Evolutionary conservation across 2,329 filamentous ascomycete genomes (phyloP).

Genomic region (Fusarium gaditjirri): DNA sequence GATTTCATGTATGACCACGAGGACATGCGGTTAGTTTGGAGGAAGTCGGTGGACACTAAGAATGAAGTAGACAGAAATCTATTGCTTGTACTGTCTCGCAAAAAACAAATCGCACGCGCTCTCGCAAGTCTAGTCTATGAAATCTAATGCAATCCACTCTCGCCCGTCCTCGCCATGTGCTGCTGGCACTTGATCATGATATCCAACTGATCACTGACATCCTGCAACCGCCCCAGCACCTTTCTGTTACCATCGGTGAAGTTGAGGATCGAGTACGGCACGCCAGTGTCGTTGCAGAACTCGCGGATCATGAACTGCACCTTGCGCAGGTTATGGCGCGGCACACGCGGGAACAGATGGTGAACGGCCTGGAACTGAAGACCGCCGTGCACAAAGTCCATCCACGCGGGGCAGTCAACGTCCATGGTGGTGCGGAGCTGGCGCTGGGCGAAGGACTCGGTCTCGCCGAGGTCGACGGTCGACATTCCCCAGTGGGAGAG

Average conservation of each 20-base stretch:
- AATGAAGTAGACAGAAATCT: neutral
- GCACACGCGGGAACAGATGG: constrained; percentile 75
- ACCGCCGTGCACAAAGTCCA: constrained; percentile 78
- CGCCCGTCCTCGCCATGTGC: constrained; percentile 60
- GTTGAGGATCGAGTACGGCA: constrained; percentile 69
- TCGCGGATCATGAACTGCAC: constrained; percentile 69
- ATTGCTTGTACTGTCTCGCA: constrained; percentile 19
- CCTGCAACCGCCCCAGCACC: constrained; percentile 59
- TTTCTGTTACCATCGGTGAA: constrained; percentile 72
- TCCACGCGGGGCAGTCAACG: constrained; percentile 76
- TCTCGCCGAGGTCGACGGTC: constrained; percentile 70
- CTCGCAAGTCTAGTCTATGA: constrained; percentile 8
- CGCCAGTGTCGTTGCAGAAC: constrained; percentile 72
- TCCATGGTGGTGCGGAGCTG: constrained; percentile 80
- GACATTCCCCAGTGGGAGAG: constrained; percentile 80
- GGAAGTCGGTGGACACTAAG: neutral
- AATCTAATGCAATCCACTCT: constrained; percentile 51
- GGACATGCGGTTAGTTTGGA: no score
- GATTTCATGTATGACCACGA: neutral
- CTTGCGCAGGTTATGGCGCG: constrained; percentile 72
- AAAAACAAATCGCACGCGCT: constrained; percentile 5
- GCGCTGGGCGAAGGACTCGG: constrained; percentile 75
- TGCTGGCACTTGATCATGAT: constrained; percentile 68
- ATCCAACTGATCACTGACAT: constrained; percentile 70
- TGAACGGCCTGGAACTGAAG: constrained; percentile 79